Conservation (phyloP, 2,329 filamentous ascomycete species). For the Ilyonectria mors-panacis region DNA sequence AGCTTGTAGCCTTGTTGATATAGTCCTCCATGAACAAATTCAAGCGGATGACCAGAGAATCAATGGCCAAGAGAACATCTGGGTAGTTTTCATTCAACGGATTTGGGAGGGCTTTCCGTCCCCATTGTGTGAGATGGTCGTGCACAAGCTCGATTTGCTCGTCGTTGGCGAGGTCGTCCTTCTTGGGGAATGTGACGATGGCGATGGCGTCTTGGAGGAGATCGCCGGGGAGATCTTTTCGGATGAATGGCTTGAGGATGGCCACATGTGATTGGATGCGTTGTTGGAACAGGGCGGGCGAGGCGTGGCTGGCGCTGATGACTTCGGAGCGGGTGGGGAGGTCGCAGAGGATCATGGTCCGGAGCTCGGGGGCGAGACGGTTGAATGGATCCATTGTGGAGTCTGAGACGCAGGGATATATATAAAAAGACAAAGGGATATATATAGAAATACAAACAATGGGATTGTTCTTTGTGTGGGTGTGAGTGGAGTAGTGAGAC, state of each 20-base stretch:
- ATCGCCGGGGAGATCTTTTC: background rate
- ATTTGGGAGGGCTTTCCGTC: background rate
- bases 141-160: background rate
- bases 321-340: background rate
- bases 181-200: slow-evolving; percentile 10
- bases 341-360: background rate
- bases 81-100: background rate
- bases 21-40: slow-evolving; percentile 27
- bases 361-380: slow-evolving; percentile 1
- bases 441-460: background rate
- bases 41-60: background rate
- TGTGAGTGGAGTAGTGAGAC: too few species aligned
- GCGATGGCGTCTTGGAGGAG: slow-evolving; percentile 18
- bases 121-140: slow-evolving; percentile 1
- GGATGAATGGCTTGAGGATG: background rate
- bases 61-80: background rate
- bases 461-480: too few species aligned
- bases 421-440: background rate
- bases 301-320: slow-evolving; percentile 1
- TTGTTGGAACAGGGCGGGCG: background rate
- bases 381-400: slow-evolving; percentile 7
- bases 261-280: background rate
- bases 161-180: background rate
- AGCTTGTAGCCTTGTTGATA: slow-evolving; percentile 20
- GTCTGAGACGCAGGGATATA: background rate